Conservation (phyloP, 2,329 filamentous ascomycete genomes). For the Venturia carpophila region DNA sequence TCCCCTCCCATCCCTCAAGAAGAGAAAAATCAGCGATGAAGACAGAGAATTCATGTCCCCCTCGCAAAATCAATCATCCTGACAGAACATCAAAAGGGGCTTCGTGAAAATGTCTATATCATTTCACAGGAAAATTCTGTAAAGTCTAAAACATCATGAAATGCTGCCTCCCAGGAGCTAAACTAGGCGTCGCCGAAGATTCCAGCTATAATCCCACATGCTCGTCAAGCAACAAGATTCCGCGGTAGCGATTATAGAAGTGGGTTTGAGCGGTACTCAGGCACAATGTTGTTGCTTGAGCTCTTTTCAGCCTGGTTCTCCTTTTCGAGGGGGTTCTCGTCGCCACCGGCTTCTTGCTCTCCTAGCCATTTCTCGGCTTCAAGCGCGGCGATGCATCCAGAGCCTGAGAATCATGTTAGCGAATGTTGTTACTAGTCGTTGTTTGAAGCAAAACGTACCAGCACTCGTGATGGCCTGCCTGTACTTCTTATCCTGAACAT, state of each 20-base stretch:
- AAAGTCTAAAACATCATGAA: not conserved
- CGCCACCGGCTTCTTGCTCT: constrained; percentile 31
- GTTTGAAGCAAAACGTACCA: constrained; percentile 50
- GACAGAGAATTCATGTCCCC: no score
- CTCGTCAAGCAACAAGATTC: not conserved
- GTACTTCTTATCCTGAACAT: constrained; percentile 98
- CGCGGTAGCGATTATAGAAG: constrained; percentile 40
- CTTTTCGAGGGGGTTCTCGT: constrained; percentile 39
- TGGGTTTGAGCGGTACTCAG: constrained; percentile 58
- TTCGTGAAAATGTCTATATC: not conserved
- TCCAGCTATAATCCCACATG: not conserved
- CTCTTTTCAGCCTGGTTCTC: constrained; percentile 44
- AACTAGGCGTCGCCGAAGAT: not conserved
- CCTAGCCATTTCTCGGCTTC: constrained; percentile 91
- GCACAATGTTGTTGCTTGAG: constrained; percentile 46
- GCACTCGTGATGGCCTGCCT: constrained; percentile 96
- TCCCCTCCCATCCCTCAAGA: no score
- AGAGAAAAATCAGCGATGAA: no score
- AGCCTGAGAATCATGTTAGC: constrained; percentile 48
- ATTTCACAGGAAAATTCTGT: not conserved
- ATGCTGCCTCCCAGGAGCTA: not conserved
- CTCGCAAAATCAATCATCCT: no score
- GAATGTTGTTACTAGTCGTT: constrained; percentile 9
- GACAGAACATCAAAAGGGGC: not conserved
- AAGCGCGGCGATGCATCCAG: constrained; percentile 89